Percentiles rank a stretch among this genome's conserved stretches.
Conservation (phyloP, 176 grass and related monocot species). For the Bothriochloa decipiens region DNA sequence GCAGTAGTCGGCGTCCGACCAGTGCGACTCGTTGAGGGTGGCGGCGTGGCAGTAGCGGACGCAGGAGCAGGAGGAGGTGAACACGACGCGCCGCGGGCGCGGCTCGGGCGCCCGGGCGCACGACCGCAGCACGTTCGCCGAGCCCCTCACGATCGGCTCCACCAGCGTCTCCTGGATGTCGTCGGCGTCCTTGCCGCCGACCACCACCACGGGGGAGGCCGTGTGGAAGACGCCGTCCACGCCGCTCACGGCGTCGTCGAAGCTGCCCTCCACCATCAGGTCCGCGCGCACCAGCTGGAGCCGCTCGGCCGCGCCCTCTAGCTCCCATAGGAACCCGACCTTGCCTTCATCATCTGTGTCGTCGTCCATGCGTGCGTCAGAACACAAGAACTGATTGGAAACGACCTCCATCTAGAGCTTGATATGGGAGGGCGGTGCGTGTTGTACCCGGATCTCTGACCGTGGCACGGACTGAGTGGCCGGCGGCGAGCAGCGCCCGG, state of each 20-base stretch:
- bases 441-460: slow-evolving; percentile 73
- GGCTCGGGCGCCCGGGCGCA: slow-evolving; percentile 45
- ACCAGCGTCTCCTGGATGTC: slow-evolving; percentile 63
- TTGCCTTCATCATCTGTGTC: slow-evolving; percentile 51
- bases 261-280: slow-evolving; percentile 72
- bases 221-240: slow-evolving; percentile 91
- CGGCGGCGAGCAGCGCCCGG: slow-evolving; percentile 55
- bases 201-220: slow-evolving; percentile 51
- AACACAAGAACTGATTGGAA: too few species aligned
- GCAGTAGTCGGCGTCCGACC: slow-evolving; percentile 81
- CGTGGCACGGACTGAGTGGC: slow-evolving; percentile 70
- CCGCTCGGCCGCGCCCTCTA: slow-evolving; percentile 68
- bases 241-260: slow-evolving; percentile 63
- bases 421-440: too few species aligned
- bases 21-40: slow-evolving; percentile 80
- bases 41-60: slow-evolving; percentile 69
- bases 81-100: slow-evolving; percentile 60
- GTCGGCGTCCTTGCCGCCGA: slow-evolving; percentile 16
- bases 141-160: slow-evolving; percentile 67
- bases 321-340: slow-evolving; percentile 75
- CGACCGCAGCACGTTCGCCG: slow-evolving; percentile 76
- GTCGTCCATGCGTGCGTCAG: too few species aligned
- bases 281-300: slow-evolving; percentile 67
- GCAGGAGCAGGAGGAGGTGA: slow-evolving; percentile 83
- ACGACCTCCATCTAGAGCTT: too few species aligned